A percentile compares a stretch with the other conserved stretches of the same genome.
phyloP scores from a whole-genome alignment of 2,329 filamentous ascomycete genomes.

The Pseudogymnoascus verrucosus region DNA sequence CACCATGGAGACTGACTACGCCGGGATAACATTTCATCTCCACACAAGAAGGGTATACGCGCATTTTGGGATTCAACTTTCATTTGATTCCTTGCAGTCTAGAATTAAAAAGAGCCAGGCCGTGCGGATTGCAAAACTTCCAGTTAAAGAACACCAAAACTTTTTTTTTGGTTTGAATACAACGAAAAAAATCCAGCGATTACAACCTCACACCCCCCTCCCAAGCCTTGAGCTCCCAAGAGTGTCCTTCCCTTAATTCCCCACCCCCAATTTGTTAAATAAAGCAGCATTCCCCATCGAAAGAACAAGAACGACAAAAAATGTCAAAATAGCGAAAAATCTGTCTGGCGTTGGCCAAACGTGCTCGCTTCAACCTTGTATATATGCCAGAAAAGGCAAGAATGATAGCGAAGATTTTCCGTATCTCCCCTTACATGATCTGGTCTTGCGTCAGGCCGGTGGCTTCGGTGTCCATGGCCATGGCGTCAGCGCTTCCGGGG shows the following conservation, averaged over 20 bases:
- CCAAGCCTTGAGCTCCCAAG: conserved; percentile 3
- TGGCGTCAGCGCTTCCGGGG: conserved; percentile 53
- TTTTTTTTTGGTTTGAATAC: background rate
- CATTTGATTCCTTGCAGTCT: conserved; percentile 2
- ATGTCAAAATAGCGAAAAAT: background rate
- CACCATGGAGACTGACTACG: background rate
- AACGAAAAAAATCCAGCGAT: background rate
- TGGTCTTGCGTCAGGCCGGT: conserved; percentile 88
- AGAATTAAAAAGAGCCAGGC: background rate
- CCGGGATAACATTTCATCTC: background rate
- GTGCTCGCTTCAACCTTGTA: background rate
- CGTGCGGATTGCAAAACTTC: background rate
- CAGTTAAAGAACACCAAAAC: background rate
- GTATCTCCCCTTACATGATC: conserved; percentile 65
- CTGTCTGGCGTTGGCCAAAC: background rate
- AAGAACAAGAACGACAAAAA: background rate
- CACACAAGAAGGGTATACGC: background rate
- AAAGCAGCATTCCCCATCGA: background rate
- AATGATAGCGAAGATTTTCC: background rate
- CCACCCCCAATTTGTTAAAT: background rate
- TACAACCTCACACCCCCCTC: background rate
- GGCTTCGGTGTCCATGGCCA: conserved; percentile 89
- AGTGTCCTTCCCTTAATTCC: background rate
- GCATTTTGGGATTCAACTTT: background rate
- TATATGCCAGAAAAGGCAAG: background rate